Evolutionary conservation across 192 early-diverging fungal species (phyloP), one percentile per base, ranked within the genome.

Genomic region (Geosiphon pyriformis): DNA sequence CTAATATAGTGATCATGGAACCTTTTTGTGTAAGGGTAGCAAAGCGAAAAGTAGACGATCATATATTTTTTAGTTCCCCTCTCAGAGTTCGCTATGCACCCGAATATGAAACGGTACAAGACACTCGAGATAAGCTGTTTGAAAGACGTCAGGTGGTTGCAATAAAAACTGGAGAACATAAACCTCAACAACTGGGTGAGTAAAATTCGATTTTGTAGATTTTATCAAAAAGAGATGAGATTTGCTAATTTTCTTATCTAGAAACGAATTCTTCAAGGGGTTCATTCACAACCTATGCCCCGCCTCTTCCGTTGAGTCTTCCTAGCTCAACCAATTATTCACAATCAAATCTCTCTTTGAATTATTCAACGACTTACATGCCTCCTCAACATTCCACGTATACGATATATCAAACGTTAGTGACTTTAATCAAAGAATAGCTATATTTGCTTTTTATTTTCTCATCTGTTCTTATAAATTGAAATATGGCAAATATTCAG

Each of bases 41-140:
- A 15, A 80, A 80, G 23, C 53, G 63, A 23, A 66, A 72, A 31
- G 35, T 76, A 55, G 75, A 80, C 31, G 75, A 80, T 61, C 67
- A 69, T 17, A 22, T 57, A 10, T 80, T 80, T 18, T 76, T 67
- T 66, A 47, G 63, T 30, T 66, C 67, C 46, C 57, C 48, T n/a
- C 27, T 80, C n/a, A 55, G 50, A 57, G 70, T 80, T 26, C 57
- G 63, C 12, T 80, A 80, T 69, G 68, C 49, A 25, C 75, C 75
- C 18, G 70, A 80, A 32, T 72, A 65, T 54, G 78, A 80, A 52
- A 70, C 72, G 0, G 32, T 74, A 18, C 59, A 80, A 37, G 78
- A 80, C 67, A 69, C 73, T n/a, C 68, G 78, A 31, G 27, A 47
- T 30, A 80, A 80, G 64, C 65, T 80, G 27, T 50, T 61, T 0